phyloP scores from a whole-genome alignment of 2,329 filamentous ascomycete species.

The Aspergillus cejpii region DNA sequence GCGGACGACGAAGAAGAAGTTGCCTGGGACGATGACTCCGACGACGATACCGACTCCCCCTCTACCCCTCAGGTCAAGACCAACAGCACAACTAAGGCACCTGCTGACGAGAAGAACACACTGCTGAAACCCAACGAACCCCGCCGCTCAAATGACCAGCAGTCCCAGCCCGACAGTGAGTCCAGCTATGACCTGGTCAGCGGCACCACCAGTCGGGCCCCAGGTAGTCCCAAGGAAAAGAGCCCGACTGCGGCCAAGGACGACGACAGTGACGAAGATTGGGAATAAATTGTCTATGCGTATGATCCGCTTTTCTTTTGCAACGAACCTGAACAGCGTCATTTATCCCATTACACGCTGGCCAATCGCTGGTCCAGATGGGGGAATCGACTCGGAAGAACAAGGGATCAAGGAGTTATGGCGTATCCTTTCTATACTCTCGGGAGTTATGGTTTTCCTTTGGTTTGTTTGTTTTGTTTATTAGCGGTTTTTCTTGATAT shows the following conservation, averaged over 20 bases:
- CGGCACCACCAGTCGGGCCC: slow-evolving; percentile 69
- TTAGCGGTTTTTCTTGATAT: slow-evolving; percentile 9
- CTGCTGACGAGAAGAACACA: slow-evolving; percentile 33
- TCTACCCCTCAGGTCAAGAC: slow-evolving; percentile 40
- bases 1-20: slow-evolving; percentile 65
- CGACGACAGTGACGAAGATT: slow-evolving; percentile 66
- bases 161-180: slow-evolving; percentile 86
- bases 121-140: slow-evolving; percentile 57
- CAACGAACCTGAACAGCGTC: background rate
- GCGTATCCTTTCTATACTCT: background rate
- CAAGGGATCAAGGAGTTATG: slow-evolving; percentile 12
- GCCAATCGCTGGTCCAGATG: slow-evolving; percentile 14
- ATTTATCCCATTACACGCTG: background rate
- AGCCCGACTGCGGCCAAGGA: slow-evolving; percentile 34
- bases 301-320: background rate
- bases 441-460: background rate
- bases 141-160: slow-evolving; percentile 74
- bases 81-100: slow-evolving; percentile 31
- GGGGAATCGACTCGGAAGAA: slow-evolving; percentile 4
- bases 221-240: slow-evolving; percentile 55
- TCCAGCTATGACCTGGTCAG: slow-evolving; percentile 94
- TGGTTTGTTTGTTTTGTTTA: background rate
- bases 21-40: slow-evolving; percentile 65
- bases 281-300: slow-evolving; percentile 52
- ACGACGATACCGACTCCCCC: slow-evolving; percentile 45